Conservation (phyloP, 1,284 basidiomycete species). For the Dichomitus squalens region DNA sequence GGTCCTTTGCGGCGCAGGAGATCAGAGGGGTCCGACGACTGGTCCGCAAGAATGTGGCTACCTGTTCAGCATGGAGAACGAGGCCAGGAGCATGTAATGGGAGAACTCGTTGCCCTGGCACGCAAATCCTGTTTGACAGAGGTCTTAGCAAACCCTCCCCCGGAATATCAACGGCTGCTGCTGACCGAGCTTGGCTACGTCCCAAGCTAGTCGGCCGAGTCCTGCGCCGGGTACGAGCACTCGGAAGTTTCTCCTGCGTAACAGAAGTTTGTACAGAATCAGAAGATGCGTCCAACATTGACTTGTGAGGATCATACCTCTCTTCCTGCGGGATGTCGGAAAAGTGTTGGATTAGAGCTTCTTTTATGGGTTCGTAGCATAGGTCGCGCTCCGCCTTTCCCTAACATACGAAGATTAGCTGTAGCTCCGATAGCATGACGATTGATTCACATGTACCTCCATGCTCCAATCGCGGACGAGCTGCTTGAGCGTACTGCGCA, state of each 20-base stretch:
- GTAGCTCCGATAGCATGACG: no score
- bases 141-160: not conserved
- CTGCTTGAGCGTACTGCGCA: slow-evolving; percentile 87
- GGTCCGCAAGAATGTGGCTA: slow-evolving; percentile 10
- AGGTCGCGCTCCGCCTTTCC: slow-evolving; percentile 76
- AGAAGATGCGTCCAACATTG: not conserved
- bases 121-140: slow-evolving; percentile 62
- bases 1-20: slow-evolving; percentile 50
- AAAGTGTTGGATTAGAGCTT: slow-evolving; percentile 68
- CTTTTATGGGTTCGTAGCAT: slow-evolving; percentile 80
- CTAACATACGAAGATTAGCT: slow-evolving; percentile 45
- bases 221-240: slow-evolving; percentile 91
- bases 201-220: slow-evolving; percentile 83
- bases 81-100: slow-evolving; percentile 88
- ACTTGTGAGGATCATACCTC: slow-evolving; percentile 40
- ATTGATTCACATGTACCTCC: no score
- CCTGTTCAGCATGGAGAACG: slow-evolving; percentile 71
- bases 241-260: slow-evolving; percentile 53
- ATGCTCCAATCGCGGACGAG: slow-evolving; percentile 91
- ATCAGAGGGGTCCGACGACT: slow-evolving; percentile 8
- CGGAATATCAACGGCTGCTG: slow-evolving; percentile 7
- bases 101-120: slow-evolving; percentile 95
- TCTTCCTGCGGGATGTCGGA: slow-evolving; percentile 52
- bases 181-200: slow-evolving; percentile 78
- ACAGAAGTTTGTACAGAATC: not conserved